A percentile compares a stretch with the other conserved stretches of the same genome.
Conservation (phyloP, 139 green algal species). For the Pleodorina starrii region DNA sequence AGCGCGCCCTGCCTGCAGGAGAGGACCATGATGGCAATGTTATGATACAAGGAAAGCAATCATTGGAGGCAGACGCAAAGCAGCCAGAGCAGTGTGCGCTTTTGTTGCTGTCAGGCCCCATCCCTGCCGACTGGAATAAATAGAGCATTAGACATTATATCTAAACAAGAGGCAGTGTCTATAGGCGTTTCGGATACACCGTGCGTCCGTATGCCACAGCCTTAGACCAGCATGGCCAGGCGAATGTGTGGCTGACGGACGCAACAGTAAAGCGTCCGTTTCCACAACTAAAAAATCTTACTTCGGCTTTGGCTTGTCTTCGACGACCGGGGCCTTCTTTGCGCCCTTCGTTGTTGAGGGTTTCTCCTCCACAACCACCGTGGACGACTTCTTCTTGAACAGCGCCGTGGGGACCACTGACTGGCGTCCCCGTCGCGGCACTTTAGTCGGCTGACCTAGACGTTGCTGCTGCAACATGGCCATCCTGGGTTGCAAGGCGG, state of each 20-base stretch:
- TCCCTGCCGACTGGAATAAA: no score
- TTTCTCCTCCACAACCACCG: constrained; percentile 38
- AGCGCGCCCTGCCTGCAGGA: constrained; percentile 13
- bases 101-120: no score
- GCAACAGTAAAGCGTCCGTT: no score
- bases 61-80: no score
- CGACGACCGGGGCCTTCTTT: not conserved
- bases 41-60: no score
- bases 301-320: constrained; percentile 9
- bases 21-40: no score
- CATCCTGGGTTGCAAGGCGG: no score
- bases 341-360: not conserved
- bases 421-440: not conserved
- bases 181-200: no score
- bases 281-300: not conserved
- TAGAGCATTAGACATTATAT: no score
- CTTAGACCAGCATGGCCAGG: constrained; percentile 7
- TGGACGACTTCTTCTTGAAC: not conserved
- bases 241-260: not conserved
- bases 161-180: no score
- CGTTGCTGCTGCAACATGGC: constrained; percentile 1
- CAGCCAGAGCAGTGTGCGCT: no score
- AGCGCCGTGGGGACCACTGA: not conserved
- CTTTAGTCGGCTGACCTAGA: not conserved
- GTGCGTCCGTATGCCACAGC: no score